Evolutionary conservation across 2,329 filamentous ascomycete species (phyloP).

Genomic region (Celoporthe dispersa): DNA sequence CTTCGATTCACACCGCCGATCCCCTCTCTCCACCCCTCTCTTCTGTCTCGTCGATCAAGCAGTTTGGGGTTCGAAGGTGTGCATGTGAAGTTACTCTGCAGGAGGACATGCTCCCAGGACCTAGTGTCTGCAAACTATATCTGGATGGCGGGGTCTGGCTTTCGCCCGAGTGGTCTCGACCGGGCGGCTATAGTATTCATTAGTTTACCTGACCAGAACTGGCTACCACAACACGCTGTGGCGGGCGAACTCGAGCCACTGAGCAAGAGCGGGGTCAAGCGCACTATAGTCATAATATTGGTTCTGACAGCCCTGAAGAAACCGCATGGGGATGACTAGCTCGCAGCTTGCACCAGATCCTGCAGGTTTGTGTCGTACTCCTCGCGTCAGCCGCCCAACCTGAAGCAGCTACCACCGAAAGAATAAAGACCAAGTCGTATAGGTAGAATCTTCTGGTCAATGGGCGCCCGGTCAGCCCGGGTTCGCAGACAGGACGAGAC

Average conservation of each 20-base stretch:
- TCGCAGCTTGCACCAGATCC: background rate
- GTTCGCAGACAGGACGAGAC: background rate
- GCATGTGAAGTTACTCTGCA: background rate
- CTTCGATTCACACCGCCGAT: background rate
- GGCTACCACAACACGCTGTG: background rate
- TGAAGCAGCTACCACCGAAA: constrained; percentile 1
- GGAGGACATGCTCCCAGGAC: background rate
- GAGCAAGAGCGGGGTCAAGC: background rate
- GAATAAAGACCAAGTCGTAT: background rate
- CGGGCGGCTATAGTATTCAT: background rate
- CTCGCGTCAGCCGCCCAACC: background rate
- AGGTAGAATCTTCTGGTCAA: background rate
- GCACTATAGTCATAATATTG: background rate
- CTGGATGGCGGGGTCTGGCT: background rate
- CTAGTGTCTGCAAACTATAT: background rate
- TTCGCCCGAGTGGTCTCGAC: background rate
- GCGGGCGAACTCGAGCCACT: background rate
- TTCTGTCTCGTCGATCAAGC: background rate
- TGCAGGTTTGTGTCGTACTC: background rate
- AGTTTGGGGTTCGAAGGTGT: background rate
- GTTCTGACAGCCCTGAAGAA: background rate
- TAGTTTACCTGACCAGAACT: background rate
- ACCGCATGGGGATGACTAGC: background rate
- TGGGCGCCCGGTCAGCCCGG: background rate
- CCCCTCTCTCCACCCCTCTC: background rate